Percentiles rank a stretch among this genome's conserved stretches.
phyloP scores from a whole-genome alignment of 2,329 filamentous ascomycete species.

The Orbilia oligospora region DNA sequence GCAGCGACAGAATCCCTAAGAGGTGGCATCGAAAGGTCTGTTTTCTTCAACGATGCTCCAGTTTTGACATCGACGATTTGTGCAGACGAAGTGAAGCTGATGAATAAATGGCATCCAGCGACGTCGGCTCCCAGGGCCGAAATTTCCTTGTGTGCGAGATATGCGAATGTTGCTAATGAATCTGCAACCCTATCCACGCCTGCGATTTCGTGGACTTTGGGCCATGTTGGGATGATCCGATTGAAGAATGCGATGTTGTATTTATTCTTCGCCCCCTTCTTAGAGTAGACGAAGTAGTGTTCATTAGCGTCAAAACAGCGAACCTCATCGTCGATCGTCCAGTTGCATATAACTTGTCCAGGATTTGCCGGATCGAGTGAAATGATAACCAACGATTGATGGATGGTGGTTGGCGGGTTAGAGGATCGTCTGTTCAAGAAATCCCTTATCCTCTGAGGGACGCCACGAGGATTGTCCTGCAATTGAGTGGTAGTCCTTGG shows the following conservation, averaged over 20 bases:
- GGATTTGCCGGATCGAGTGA: slow-evolving; percentile 49
- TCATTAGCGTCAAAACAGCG: slow-evolving; percentile 49
- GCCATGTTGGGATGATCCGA: slow-evolving; percentile 49
- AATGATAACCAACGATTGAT: slow-evolving; percentile 43
- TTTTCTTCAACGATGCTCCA: slow-evolving; percentile 48
- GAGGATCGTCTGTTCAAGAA: slow-evolving; percentile 36
- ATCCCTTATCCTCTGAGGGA: slow-evolving; percentile 40
- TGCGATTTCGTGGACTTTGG: slow-evolving; percentile 33
- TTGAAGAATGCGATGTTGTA: slow-evolving; percentile 54
- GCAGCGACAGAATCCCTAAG: slow-evolving; percentile 37
- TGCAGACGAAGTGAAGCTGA: slow-evolving; percentile 45
- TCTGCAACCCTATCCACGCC: slow-evolving; percentile 32
- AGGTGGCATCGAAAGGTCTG: slow-evolving; percentile 52
- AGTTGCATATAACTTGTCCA: slow-evolving; percentile 55
- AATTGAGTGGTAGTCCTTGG: slow-evolving; percentile 41
- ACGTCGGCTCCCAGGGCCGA: slow-evolving; percentile 48
- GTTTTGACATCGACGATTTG: slow-evolving; percentile 53
- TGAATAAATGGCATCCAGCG: slow-evolving; percentile 41
- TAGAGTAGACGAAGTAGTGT: slow-evolving; percentile 56
- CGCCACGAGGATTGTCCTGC: slow-evolving; percentile 49
- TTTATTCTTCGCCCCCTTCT: slow-evolving; percentile 49
- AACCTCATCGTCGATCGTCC: slow-evolving; percentile 55
- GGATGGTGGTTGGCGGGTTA: slow-evolving; percentile 31
- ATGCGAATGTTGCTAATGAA: slow-evolving; percentile 41
- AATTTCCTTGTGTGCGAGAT: slow-evolving; percentile 40